Base-by-base conservation (phyloP, 257 asterid genomes). In the Ilex aquifolium region DNA sequence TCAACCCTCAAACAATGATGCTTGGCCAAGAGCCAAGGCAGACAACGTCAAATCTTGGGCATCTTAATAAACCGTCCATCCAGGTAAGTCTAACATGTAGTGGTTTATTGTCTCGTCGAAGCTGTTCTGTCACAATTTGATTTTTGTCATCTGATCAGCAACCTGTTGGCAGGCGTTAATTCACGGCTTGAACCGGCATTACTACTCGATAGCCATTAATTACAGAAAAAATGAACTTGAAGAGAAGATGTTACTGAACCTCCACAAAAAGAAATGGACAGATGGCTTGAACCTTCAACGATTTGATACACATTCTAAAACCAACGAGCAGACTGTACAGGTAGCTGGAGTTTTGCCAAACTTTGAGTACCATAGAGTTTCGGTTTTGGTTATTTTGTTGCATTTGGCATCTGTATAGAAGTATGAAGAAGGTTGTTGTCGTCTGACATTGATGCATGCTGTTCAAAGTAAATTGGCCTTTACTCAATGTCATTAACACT, bases 11-110 rank as follows among this genome's bases (percentile, higher is more conserved):
- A 64, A 90, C 97, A 51, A 93, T 93, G 99, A 93, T 93, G 97
- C 96, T 93, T 56, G 97, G 99, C 60, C 99, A 93, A 72, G 99
- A 93, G 79, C 99, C 99, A 49, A 85, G 99, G 1, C 99, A 93
- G 63, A 90, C 99, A 42, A 93, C 97, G 59, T 93, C 99, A 72
- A 93, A 93, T 69, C 86, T 93, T 16, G 99, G 99, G 11, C 95
- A 93, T 78, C 92, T 93, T 30, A 93, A 90, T 59, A 93, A 90
- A 70, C 97, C 99, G n/a, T 93, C 99, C 44, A 90, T 93, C 72
- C 99, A 93, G 73, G 96, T 87, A 74, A 56, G 65, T 53, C 11
- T 14, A 0, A 14, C 13, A 46, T 14, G 2, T 10, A 10, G 15
- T 46, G 52, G 4, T 14, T 14, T 10, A 6, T 4, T 8, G 14